These are phyloP conservation scores for Cinnamomum chago DNA, from an alignment of 164 flowering plant genomes.

Conservation along the genomic window DNA sequence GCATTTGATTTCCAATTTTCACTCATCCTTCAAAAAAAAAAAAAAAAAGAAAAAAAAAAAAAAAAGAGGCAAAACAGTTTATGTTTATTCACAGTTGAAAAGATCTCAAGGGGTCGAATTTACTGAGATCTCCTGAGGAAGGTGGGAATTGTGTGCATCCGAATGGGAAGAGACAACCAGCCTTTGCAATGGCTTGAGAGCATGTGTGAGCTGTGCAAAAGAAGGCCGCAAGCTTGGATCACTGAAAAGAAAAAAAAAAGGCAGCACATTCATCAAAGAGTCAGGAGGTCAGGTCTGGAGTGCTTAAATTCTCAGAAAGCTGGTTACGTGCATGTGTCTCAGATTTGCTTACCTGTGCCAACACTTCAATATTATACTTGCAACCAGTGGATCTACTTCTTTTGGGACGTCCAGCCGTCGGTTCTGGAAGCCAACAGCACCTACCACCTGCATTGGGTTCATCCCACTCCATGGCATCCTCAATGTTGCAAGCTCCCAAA, in stretches of 20 bases:
- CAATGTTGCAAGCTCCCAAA: slow-evolving; percentile 97
- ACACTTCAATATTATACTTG: slow-evolving; percentile 78
- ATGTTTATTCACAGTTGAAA: slow-evolving; percentile 40
- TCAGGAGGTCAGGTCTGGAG: background rate
- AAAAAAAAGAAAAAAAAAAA: slow-evolving; percentile 8
- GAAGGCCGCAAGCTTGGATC: slow-evolving; percentile 94
- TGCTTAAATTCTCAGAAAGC: background rate
- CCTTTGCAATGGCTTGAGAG: slow-evolving; percentile 81
- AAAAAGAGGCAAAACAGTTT: slow-evolving; percentile 7
- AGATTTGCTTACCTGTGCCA: slow-evolving; percentile 82
- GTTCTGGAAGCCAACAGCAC: slow-evolving; percentile 97
- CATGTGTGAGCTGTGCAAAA: slow-evolving; percentile 71
- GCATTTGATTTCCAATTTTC: background rate
- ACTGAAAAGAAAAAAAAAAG: slow-evolving; percentile 30
- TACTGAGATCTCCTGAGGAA: slow-evolving; percentile 52
- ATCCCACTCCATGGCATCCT: slow-evolving; percentile 98
- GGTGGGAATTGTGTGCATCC: slow-evolving; percentile 48
- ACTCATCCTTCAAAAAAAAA: slow-evolving; percentile 6
- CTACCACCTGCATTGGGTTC: slow-evolving; percentile 99
- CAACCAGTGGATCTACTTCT: slow-evolving; percentile 88
- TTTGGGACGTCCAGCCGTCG: slow-evolving; percentile 89
- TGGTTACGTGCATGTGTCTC: background rate
- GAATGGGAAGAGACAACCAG: slow-evolving; percentile 52
- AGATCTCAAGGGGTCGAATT: slow-evolving; percentile 50
- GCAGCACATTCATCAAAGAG: background rate